A percentile compares a stretch with the other conserved stretches of the same genome.
Conservation (phyloP, 768 basidiomycete genomes). For the Termitomyces heimii region DNA sequence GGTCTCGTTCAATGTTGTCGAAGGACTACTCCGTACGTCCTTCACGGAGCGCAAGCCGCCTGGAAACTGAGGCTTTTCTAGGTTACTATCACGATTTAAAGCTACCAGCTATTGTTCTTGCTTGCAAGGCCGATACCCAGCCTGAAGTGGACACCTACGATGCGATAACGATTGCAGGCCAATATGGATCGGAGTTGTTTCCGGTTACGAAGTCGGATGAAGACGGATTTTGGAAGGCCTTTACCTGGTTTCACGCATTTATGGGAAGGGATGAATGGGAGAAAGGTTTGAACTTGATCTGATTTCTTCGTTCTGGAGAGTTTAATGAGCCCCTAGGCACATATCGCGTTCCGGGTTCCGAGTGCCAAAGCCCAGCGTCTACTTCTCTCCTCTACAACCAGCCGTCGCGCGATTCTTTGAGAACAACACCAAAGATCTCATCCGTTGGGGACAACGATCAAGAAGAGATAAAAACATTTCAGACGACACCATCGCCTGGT, state of each 20-base stretch:
- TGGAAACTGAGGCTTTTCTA: conserved; percentile 21
- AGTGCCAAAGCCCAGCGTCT: conserved; percentile 68
- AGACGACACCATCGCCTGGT: conserved; percentile 18
- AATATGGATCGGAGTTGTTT: conserved; percentile 73
- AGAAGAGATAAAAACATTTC: conserved; percentile 11
- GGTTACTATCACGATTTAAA: conserved; percentile 53
- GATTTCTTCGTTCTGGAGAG: neutral
- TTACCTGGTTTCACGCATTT: conserved; percentile 69
- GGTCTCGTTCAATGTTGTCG: conserved; percentile 60
- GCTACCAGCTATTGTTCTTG: conserved; percentile 69
- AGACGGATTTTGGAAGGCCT: conserved; percentile 64
- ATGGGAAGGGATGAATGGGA: conserved; percentile 52
- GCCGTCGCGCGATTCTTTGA: conserved; percentile 51
- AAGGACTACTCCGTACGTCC: conserved; percentile 65
- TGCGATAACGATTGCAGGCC: conserved; percentile 43
- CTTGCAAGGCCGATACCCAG: conserved; percentile 79
- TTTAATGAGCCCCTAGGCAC: conserved; percentile 12
- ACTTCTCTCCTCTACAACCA: conserved; percentile 49
- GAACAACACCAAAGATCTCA: conserved; percentile 47
- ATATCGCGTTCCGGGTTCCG: conserved; percentile 19
- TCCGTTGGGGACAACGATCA: conserved; percentile 28
- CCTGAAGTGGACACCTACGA: conserved; percentile 50
- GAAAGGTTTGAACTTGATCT: conserved; percentile 29
- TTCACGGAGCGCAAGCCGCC: neutral
- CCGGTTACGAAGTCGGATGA: conserved; percentile 59